phyloP scores from a whole-genome alignment of 257 asterid genomes.

The Solanum verrucosum region DNA sequence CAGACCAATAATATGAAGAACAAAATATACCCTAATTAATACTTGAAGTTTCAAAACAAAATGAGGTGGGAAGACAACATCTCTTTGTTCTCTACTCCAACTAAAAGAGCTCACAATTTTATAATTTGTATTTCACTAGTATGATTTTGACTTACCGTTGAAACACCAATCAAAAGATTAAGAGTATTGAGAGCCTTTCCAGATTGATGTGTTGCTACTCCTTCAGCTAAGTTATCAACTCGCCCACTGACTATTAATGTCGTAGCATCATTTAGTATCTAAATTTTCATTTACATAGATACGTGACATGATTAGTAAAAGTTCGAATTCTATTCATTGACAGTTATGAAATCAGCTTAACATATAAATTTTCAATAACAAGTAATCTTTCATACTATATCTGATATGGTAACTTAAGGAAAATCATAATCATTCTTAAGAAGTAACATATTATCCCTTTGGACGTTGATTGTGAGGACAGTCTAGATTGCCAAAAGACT shows the following conservation, averaged over 20 bases:
- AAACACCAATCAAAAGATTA: constrained; percentile 20
- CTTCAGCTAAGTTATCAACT: constrained; percentile 28
- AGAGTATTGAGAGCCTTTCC: constrained; percentile 41
- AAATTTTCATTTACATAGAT: background rate
- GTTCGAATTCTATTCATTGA: too few relatives aligned
- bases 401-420: background rate
- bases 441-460: too few relatives aligned
- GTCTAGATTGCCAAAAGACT: too few relatives aligned
- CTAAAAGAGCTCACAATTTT: too few relatives aligned
- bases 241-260: constrained; percentile 38
- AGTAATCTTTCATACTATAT: background rate
- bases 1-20: too few relatives aligned
- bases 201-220: constrained; percentile 29
- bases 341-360: background rate
- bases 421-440: too few relatives aligned
- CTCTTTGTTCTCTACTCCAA: too few relatives aligned
- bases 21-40: too few relatives aligned
- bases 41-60: too few relatives aligned
- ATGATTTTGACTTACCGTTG: constrained; percentile 12
- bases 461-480: too few relatives aligned
- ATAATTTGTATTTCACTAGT: too few relatives aligned
- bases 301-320: background rate
- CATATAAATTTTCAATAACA: background rate
- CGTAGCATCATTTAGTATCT: constrained; percentile 49
- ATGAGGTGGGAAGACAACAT: too few relatives aligned